These are phyloP conservation scores for Omphalotus guepiniiformis DNA, from an alignment of 768 basidiomycete genomes.

Conservation along the genomic window DNA sequence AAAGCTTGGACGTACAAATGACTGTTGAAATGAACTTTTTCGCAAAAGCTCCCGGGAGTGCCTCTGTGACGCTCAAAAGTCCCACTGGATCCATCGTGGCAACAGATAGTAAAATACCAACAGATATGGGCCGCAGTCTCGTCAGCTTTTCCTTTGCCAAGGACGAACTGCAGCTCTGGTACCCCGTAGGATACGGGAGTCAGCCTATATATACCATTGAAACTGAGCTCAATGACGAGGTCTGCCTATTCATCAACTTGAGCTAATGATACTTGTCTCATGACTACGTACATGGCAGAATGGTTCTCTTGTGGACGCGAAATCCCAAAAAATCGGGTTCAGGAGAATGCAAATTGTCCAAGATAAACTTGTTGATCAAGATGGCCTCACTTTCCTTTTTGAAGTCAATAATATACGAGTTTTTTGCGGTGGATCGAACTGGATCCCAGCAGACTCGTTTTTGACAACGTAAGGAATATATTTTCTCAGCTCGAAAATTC, in stretches of 20 bases:
- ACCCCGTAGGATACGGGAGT: slow-evolving; percentile 75
- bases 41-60: slow-evolving; percentile 31
- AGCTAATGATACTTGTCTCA: no score
- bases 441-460: slow-evolving; percentile 94
- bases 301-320: slow-evolving; percentile 49
- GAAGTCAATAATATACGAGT: slow-evolving; percentile 86
- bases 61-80: slow-evolving; percentile 45
- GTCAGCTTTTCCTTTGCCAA: slow-evolving; percentile 46
- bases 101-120: slow-evolving; percentile 30
- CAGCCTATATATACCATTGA: slow-evolving; percentile 74
- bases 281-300: slow-evolving; percentile 27
- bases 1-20: slow-evolving; percentile 49
- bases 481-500: neutral
- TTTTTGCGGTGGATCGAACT: slow-evolving; percentile 89
- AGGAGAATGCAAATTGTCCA: slow-evolving; percentile 77
- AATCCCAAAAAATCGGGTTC: slow-evolving; percentile 65
- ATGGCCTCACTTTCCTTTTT: slow-evolving; percentile 84
- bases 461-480: slow-evolving; percentile 60
- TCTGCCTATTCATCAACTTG: slow-evolving; percentile 23
- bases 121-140: slow-evolving; percentile 31
- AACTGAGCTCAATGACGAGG: slow-evolving; percentile 50
- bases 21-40: slow-evolving; percentile 42
- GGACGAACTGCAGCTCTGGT: slow-evolving; percentile 76
- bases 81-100: slow-evolving; percentile 44
- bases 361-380: slow-evolving; percentile 70